A percentile compares a stretch with the other conserved stretches of the same genome.
These are phyloP conservation scores for Schizonepeta tenuifolia DNA, from an alignment of 257 asterid species.

Conservation along the genomic window DNA sequence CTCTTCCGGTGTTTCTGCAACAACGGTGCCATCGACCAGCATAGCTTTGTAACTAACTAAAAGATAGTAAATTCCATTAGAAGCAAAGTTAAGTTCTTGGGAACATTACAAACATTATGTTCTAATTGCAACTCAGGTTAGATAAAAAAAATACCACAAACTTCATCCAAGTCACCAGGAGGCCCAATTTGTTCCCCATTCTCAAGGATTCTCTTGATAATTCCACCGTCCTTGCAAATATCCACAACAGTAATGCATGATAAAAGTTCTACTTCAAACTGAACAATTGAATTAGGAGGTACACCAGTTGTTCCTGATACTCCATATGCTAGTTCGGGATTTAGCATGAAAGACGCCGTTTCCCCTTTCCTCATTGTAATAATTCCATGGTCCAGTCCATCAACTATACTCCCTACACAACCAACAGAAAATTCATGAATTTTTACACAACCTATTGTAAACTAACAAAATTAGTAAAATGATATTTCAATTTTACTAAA, in stretches of 20 bases:
- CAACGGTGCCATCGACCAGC: constrained; percentile 52
- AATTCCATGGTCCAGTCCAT: constrained; percentile 61
- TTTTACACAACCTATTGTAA: background rate
- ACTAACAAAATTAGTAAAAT: background rate
- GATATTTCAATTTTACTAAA: background rate
- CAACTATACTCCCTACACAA: constrained; percentile 45
- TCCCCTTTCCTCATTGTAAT: constrained; percentile 76
- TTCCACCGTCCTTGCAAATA: constrained; percentile 76
- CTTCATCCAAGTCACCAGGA: constrained; percentile 77
- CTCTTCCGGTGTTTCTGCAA: constrained; percentile 60
- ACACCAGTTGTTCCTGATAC: constrained; percentile 43
- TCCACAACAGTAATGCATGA: constrained; percentile 76
- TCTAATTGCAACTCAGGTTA: background rate
- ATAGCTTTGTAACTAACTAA: constrained; percentile 60
- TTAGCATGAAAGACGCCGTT: constrained; percentile 57
- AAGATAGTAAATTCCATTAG: constrained; percentile 27
- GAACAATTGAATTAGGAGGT: constrained; percentile 50
- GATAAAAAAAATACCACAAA: constrained; percentile 50
- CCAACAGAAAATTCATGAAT: constrained; percentile 26
- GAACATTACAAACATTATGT: constrained; percentile 9
- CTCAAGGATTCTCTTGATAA: constrained; percentile 61
- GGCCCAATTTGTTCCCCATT: constrained; percentile 64
- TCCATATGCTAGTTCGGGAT: constrained; percentile 53
- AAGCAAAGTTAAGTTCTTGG: constrained; percentile 19
- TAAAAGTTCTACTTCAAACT: constrained; percentile 67